Percentiles rank a stretch among this genome's conserved stretches.
These are phyloP conservation scores for Phylloporus sp. DNA, from an alignment of 768 basidiomycete species.

Conservation along the genomic window DNA sequence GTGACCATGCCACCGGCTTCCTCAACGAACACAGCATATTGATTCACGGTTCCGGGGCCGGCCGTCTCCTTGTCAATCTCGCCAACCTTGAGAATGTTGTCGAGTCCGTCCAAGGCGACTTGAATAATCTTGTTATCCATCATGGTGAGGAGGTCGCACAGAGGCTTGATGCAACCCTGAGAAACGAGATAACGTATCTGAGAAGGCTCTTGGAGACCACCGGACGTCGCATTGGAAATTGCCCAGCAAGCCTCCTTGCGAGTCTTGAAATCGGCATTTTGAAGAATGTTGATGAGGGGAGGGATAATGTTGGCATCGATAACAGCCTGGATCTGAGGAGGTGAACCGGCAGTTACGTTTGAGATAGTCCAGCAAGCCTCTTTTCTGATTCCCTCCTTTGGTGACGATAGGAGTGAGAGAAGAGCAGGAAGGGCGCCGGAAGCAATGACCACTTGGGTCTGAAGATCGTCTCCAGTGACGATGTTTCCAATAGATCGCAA, in stretches of 20 bases:
- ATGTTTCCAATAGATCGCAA: constrained; percentile 98
- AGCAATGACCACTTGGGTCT: constrained; percentile 98
- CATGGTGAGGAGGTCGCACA: constrained; percentile 93
- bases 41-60: constrained; percentile 81
- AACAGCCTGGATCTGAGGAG: constrained; percentile 94
- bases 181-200: constrained; percentile 98
- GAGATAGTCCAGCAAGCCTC: constrained; percentile 99
- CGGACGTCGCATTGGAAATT: constrained; percentile 97
- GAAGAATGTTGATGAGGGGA: constrained; percentile 96
- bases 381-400: constrained; percentile 98
- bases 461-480: constrained; percentile 97
- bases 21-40: constrained; percentile 92
- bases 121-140: constrained; percentile 99
- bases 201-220: constrained; percentile 90
- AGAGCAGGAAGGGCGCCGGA: constrained; percentile 95
- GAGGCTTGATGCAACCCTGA: constrained; percentile 97
- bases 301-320: constrained; percentile 98
- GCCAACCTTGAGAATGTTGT: constrained; percentile 97
- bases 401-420: constrained; percentile 86
- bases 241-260: constrained; percentile 99
- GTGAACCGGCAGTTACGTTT: constrained; percentile 95
- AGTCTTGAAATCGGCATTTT: constrained; percentile 98
- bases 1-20: constrained; percentile 99
- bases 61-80: constrained; percentile 86
- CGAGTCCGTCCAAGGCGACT: constrained; percentile 95